Evolutionary conservation across 2,329 filamentous ascomycete genomes (phyloP), one percentile per base, ranked within the genome.

Genomic region (Fusarium cyanostomum): DNA sequence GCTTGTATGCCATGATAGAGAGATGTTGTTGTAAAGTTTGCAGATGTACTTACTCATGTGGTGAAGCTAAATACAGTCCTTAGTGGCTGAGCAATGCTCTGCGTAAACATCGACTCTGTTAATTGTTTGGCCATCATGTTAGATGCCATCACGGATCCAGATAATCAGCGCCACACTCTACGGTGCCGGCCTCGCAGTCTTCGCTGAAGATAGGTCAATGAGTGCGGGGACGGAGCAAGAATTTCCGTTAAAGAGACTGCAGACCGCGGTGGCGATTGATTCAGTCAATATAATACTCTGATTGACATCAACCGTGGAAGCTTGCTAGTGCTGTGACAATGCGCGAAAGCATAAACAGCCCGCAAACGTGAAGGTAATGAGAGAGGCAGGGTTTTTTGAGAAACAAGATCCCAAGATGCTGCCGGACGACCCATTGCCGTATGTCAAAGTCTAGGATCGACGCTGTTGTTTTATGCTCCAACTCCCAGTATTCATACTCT

Each of bases 81-180:
- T n/a, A n/a, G n/a, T n/a, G n/a, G n/a, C n/a, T n/a, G n/a, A n/a
- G n/a, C n/a, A n/a, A n/a, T n/a, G n/a, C n/a, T n/a, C n/a, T n/a
- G n/a, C n/a, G n/a, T n/a, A n/a, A n/a, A n/a, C n/a, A n/a, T n/a
- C n/a, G n/a, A n/a, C n/a, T n/a, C n/a, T n/a, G n/a, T n/a, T n/a
- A n/a, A n/a, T n/a, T n/a, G n/a, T n/a, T n/a, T n/a, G n/a, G n/a
- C n/a, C n/a, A n/a, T n/a, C n/a, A n/a, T n/a, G n/a, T n/a, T n/a
- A n/a, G n/a, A n/a, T n/a, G n/a, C n/a, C n/a, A n/a, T n/a, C n/a
- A n/a, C n/a, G n/a, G n/a, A n/a, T n/a, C n/a, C n/a, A n/a, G n/a
- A n/a, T n/a, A n/a, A 43, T 64, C 27, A 62, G 58, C 48, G 58
- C 61, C 39, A 53, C 54, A 28, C 50, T 64, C 18, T 58, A 56